These are phyloP conservation scores for Clonostachys solani DNA, from an alignment of 2,329 filamentous ascomycete species.

Conservation along the genomic window DNA sequence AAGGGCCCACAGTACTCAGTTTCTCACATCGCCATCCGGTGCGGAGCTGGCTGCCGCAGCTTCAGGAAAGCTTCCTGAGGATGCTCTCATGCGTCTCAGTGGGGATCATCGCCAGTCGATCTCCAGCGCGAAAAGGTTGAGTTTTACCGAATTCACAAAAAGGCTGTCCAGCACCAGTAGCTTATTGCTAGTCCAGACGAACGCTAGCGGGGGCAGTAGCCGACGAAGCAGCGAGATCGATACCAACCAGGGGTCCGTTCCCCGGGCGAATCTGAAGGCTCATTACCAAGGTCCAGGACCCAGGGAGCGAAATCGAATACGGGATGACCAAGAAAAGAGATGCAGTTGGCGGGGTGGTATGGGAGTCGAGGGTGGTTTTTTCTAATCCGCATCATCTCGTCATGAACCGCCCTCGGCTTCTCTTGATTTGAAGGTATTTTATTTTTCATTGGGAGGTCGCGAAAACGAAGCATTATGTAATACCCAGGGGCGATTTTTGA, in stretches of 20 bases:
- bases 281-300: conserved; percentile 30
- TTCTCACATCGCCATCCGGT: conserved; percentile 18
- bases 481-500: neutral
- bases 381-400: conserved; percentile 26
- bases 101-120: conserved; percentile 35
- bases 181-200: conserved; percentile 54
- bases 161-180: conserved; percentile 57
- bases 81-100: conserved; percentile 8
- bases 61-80: conserved; percentile 13
- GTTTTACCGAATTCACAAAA: conserved; percentile 58
- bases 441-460: no score
- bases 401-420: no score
- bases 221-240: conserved; percentile 25
- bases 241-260: neutral
- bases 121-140: conserved; percentile 52
- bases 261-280: neutral
- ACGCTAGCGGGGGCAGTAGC: conserved; percentile 43
- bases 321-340: conserved; percentile 32
- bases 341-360: conserved; percentile 54
- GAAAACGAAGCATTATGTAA: no score
- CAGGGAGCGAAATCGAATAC: conserved; percentile 26
- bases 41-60: neutral
- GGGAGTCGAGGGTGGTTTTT: conserved; percentile 44
- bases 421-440: no score
- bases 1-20: conserved; percentile 43